phyloP scores from a whole-genome alignment of 2,329 filamentous ascomycete genomes.

The Colletotrichum zoysiae region DNA sequence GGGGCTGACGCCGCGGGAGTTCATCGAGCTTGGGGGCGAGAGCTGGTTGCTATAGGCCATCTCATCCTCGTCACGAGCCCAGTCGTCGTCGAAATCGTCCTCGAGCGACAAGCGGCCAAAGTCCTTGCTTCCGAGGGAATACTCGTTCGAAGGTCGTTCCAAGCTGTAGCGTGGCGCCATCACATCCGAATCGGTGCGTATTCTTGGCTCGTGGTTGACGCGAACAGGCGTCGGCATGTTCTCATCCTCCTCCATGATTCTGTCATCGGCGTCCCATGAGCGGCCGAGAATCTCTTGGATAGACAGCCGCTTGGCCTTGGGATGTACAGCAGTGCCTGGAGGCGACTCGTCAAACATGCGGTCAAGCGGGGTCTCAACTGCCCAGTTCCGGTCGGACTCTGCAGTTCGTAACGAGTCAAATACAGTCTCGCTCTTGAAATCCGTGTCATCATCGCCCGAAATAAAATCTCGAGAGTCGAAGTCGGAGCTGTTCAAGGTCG shows the following conservation, averaged over 20 bases:
- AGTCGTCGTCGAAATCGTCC: slow-evolving; percentile 74
- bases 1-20: slow-evolving; percentile 65
- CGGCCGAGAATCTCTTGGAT: slow-evolving; percentile 70
- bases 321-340: slow-evolving; percentile 67
- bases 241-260: slow-evolving; percentile 75
- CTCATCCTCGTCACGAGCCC: slow-evolving; percentile 68
- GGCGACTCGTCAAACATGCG: slow-evolving; percentile 87
- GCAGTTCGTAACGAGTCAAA: slow-evolving; percentile 82
- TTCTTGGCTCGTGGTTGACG: slow-evolving; percentile 49
- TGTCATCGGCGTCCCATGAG: slow-evolving; percentile 66
- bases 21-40: slow-evolving; percentile 70
- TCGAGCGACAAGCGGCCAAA: slow-evolving; percentile 68
- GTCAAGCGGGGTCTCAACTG: slow-evolving; percentile 78
- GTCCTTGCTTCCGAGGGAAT: slow-evolving; percentile 54
- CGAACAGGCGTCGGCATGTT: slow-evolving; percentile 64
- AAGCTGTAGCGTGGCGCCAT: slow-evolving; percentile 47
- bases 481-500: slow-evolving; percentile 78
- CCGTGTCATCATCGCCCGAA: slow-evolving; percentile 82
- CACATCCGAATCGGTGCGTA: slow-evolving; percentile 43
- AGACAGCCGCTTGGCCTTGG: slow-evolving; percentile 66
- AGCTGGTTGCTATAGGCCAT: slow-evolving; percentile 67
- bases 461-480: slow-evolving; percentile 72
- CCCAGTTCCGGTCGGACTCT: slow-evolving; percentile 74
- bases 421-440: slow-evolving; percentile 81
- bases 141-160: slow-evolving; percentile 47